Evolutionary conservation across 768 basidiomycete genomes (phyloP).

Genomic region (Tylopilus plumbeoviolaceoides): DNA sequence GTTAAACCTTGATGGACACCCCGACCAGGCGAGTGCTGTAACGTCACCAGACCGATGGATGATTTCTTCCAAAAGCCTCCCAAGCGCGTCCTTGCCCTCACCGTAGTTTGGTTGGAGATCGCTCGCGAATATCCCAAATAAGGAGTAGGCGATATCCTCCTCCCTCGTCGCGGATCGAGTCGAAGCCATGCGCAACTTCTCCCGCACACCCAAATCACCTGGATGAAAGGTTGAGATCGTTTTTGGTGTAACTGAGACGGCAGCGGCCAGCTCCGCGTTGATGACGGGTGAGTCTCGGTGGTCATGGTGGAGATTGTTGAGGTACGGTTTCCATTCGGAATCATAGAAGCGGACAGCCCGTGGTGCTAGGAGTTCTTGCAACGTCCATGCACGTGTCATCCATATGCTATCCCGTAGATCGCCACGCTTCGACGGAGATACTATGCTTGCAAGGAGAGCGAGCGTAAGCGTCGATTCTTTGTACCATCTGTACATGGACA

Average conservation of each 20-base stretch:
- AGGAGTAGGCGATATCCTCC: slow-evolving; percentile 2
- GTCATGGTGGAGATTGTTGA: background rate
- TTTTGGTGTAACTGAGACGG: background rate
- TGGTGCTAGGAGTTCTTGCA: slow-evolving; percentile 8
- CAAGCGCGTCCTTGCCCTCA: no score
- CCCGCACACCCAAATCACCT: background rate
- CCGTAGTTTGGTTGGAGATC: background rate
- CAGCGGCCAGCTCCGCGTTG: background rate
- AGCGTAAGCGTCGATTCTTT: background rate
- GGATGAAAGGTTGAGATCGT: background rate
- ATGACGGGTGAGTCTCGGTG: slow-evolving; percentile 2
- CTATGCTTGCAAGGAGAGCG: background rate
- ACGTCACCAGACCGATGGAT: no score
- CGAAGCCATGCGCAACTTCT: slow-evolving; percentile 6
- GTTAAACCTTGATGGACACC: no score
- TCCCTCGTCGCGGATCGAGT: background rate
- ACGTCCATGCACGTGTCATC: slow-evolving; percentile 6
- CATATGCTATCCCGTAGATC: slow-evolving; percentile 1
- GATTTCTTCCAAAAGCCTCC: no score
- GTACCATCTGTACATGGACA: slow-evolving; percentile 9
- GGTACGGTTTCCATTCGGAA: slow-evolving; percentile 3
- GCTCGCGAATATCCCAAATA: slow-evolving; percentile 4
- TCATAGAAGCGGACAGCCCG: slow-evolving; percentile 8
- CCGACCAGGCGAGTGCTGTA: no score
- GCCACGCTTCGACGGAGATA: background rate